Evolutionary conservation across 2,329 filamentous ascomycete genomes (phyloP), one percentile per base, ranked within the genome.

Genomic region (Didymellaceae sp.): DNA sequence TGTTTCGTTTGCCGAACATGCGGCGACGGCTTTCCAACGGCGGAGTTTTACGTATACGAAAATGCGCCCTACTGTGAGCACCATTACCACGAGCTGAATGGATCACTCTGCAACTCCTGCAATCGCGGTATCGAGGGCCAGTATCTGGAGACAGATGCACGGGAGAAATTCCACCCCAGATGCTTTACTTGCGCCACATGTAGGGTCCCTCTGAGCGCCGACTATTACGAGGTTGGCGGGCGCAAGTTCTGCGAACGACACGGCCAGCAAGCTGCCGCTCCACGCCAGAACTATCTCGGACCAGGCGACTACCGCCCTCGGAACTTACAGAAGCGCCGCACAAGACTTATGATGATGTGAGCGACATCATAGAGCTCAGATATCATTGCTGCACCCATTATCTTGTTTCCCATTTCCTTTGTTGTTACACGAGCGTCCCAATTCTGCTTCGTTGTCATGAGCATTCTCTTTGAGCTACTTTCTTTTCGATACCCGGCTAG

Each of bases 1-100:
- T 99, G 93, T 61, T 97, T 99, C 69, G 89, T 93, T 9, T 99
- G 94, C 80, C 84, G 85, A 4, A 91, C 88, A 1, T 99, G 94
- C 77, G 79, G 80, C 9, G 82, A 86, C 45, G 87, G 91, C 1
- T 99, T 97, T 68, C 80, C 86, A 16, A 96, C 91, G 0, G 84
- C 90, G 1, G 91, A 94, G 52, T 97, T 97, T 65, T 99, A 99
- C 70, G 92, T 99, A 9, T 83, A 91, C 52, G 77, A 88, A 58
- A 91, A 99, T 74, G 82, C 85, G 52, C 94, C 94, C 0, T 97
- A 93, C 75, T 97, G 94, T 74, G 88, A 91, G 60, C 86, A 87
- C 40, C 91, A 97, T 74, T 99, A 97, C 70, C 94, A 99, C 75
- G 84, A 89, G 71, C 82, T 94, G 25, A 97, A 97, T 63, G 88